Conservation (phyloP, 2,329 filamentous ascomycete species). For the Didymella sp. region DNA sequence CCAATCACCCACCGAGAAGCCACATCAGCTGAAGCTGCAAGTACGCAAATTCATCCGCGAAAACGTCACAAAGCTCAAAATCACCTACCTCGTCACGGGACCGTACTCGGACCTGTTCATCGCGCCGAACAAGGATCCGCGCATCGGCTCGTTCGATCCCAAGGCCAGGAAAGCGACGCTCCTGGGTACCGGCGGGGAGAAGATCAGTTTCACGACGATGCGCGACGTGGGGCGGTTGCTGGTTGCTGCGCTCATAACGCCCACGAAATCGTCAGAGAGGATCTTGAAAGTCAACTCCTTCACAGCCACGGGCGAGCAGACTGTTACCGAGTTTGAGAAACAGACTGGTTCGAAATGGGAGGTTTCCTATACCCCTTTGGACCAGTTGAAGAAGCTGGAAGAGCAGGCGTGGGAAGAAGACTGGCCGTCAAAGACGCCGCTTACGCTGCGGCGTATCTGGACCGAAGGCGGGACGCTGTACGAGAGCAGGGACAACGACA, state of each 20-base stretch:
- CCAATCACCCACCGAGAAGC: slow-evolving; percentile 65
- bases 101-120: slow-evolving; percentile 73
- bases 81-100: slow-evolving; percentile 74
- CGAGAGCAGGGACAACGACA: slow-evolving; percentile 69
- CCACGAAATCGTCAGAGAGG: slow-evolving; percentile 53
- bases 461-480: slow-evolving; percentile 75
- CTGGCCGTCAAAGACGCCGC: slow-evolving; percentile 59
- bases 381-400: slow-evolving; percentile 64
- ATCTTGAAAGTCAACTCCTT: slow-evolving; percentile 75
- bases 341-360: slow-evolving; percentile 68
- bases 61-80: slow-evolving; percentile 60
- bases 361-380: slow-evolving; percentile 61
- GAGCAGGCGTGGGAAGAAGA: slow-evolving; percentile 63
- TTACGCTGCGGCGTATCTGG: slow-evolving; percentile 75
- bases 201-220: slow-evolving; percentile 74
- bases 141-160: slow-evolving; percentile 66
- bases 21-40: slow-evolving; percentile 73
- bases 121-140: slow-evolving; percentile 46
- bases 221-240: slow-evolving; percentile 73
- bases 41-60: slow-evolving; percentile 68
- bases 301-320: slow-evolving; percentile 67
- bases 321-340: slow-evolving; percentile 71
- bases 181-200: slow-evolving; percentile 66
- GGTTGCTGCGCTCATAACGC: slow-evolving; percentile 66
- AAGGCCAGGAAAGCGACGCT: slow-evolving; percentile 65